Conservation (phyloP, 768 basidiomycete species). For the Hysterangium stoloniferum region DNA sequence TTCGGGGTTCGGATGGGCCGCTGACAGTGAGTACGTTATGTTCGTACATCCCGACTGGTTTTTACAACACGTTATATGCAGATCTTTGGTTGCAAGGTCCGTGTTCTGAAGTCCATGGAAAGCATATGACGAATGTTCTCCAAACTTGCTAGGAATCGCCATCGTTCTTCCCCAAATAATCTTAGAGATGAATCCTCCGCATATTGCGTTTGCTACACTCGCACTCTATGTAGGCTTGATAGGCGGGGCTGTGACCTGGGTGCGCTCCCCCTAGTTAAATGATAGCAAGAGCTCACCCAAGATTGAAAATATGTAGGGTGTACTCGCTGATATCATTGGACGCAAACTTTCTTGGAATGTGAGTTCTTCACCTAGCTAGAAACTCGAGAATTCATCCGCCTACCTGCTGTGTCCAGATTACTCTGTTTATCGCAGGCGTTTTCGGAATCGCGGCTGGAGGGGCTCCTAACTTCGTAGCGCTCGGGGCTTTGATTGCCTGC, state of each 20-base stretch:
- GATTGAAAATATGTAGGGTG: slow-evolving; percentile 20
- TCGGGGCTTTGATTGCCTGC: slow-evolving; percentile 34
- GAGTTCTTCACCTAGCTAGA: too few species aligned
- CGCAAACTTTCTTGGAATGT: slow-evolving; percentile 30
- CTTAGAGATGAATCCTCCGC: slow-evolving; percentile 34
- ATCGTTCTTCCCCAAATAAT: slow-evolving; percentile 38
- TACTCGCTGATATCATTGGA: slow-evolving; percentile 42
- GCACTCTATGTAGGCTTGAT: slow-evolving; percentile 42
- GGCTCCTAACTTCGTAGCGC: slow-evolving; percentile 37
- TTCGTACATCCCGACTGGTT: background rate
- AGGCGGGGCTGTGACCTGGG: slow-evolving; percentile 40
- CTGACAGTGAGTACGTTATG: slow-evolving; percentile 37
- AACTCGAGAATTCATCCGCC: too few species aligned
- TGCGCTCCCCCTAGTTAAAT: background rate
- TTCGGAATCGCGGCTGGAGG: slow-evolving; percentile 46
- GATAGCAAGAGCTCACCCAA: background rate
- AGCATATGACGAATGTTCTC: background rate
- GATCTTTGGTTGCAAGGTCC: slow-evolving; percentile 38
- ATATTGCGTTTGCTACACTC: slow-evolving; percentile 39
- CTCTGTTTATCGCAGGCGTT: slow-evolving; percentile 32
- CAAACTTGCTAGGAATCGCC: slow-evolving; percentile 27
- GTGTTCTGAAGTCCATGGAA: background rate
- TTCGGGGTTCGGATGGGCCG: slow-evolving; percentile 41
- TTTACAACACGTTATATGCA: slow-evolving; percentile 10
- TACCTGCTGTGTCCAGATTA: slow-evolving; percentile 19